Evolutionary conservation across 1,284 basidiomycete genomes (phyloP).

Genomic region (Pseudozyma thailandica): DNA sequence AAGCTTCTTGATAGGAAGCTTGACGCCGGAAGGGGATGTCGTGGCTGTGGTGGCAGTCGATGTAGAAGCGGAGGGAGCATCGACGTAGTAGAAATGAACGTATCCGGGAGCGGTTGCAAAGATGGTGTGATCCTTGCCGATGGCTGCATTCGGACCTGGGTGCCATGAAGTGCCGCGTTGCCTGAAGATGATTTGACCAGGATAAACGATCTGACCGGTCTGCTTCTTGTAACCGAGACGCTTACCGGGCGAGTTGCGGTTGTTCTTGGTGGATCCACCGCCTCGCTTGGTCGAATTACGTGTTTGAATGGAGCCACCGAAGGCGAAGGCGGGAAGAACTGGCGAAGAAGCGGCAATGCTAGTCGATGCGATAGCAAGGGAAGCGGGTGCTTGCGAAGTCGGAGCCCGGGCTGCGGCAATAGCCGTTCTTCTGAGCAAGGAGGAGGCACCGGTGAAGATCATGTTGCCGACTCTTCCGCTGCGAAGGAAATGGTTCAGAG

Average conservation of each 20-base stretch:
- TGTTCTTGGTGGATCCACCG: conserved; percentile 67
- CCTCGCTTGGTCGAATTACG: conserved; percentile 68
- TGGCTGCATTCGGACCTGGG: conserved; percentile 62
- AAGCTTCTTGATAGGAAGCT: conserved; percentile 44
- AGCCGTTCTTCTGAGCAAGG: conserved; percentile 34
- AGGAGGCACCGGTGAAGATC: conserved; percentile 27
- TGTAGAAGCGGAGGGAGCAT: conserved; percentile 9
- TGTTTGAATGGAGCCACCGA: conserved; percentile 63
- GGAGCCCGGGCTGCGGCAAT: conserved; percentile 22
- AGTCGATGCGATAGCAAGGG: conserved; percentile 52
- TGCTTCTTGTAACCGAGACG: conserved; percentile 66
- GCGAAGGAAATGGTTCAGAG: background rate
- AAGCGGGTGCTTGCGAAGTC: conserved; percentile 35
- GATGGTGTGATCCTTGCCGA: conserved; percentile 67
- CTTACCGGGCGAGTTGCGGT: conserved; percentile 66
- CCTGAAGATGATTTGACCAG: conserved; percentile 65
- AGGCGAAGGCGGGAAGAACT: conserved; percentile 55
- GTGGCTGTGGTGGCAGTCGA: conserved; percentile 6
- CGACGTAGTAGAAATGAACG: conserved; percentile 64
- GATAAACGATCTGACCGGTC: conserved; percentile 54
- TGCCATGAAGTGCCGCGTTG: conserved; percentile 67
- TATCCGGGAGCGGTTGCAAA: conserved; percentile 64
- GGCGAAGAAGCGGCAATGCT: conserved; percentile 16
- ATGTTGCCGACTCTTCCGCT: conserved; percentile 1
- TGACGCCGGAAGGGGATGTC: conserved; percentile 27